These are phyloP conservation scores for Parietichytrium sp. DNA, from an alignment of 108 stramenopile genomes.

Conservation along the genomic window DNA sequence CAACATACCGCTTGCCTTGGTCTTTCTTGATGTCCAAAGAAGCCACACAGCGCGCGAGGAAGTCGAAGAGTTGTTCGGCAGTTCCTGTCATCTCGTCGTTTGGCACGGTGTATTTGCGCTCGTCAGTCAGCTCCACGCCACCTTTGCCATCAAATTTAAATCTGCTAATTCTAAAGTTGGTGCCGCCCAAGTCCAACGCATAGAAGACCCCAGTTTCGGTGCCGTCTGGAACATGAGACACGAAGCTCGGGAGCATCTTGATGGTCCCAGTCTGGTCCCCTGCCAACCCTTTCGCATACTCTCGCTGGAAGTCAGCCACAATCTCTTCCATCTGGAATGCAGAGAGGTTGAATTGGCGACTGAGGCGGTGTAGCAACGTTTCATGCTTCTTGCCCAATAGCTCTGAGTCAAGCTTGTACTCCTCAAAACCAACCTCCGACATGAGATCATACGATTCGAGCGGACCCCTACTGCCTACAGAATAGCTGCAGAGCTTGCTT, in stretches of 20 bases:
- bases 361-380: neutral
- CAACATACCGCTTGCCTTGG: neutral
- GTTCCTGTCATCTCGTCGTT: neutral
- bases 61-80: conserved; percentile 29
- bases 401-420: conserved; percentile 36
- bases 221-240: conserved; percentile 13
- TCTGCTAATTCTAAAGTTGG: conserved; percentile 36
- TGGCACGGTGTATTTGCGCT: neutral
- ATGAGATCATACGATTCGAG: neutral
- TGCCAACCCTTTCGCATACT: neutral
- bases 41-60: neutral
- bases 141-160: neutral
- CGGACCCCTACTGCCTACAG: conserved; percentile 9
- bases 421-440: neutral
- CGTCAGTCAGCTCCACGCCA: neutral
- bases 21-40: neutral
- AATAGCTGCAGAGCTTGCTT: neutral
- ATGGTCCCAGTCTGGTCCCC: neutral
- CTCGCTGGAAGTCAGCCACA: neutral
- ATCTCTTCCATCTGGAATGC: conserved; percentile 12
- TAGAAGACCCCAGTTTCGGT: conserved; percentile 29
- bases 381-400: neutral
- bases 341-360: neutral
- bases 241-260: conserved; percentile 6
- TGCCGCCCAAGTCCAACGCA: conserved; percentile 38